phyloP scores from a whole-genome alignment of 768 basidiomycete species.

The Mycena capillaripes region DNA sequence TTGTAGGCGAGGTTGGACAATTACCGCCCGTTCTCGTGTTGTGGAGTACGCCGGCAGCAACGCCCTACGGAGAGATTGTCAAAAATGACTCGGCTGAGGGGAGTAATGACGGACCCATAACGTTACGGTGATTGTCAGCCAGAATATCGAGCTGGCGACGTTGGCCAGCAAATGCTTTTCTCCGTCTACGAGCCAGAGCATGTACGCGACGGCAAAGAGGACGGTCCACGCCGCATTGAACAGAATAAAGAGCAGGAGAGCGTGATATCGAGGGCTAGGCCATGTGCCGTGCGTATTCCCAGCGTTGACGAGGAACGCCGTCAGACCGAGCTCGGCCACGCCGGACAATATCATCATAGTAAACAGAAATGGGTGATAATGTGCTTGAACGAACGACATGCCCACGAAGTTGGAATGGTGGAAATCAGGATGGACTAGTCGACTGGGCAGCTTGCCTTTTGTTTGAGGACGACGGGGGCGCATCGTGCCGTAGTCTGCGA shows the following conservation, averaged over 20 bases:
- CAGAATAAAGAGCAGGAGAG: slow-evolving; percentile 72
- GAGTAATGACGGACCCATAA: slow-evolving; percentile 71
- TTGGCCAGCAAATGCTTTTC: slow-evolving; percentile 79
- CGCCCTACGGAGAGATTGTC: slow-evolving; percentile 59
- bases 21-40: slow-evolving; percentile 70
- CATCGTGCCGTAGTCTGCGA: slow-evolving; percentile 23
- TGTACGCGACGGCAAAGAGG: slow-evolving; percentile 76
- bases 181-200: slow-evolving; percentile 79
- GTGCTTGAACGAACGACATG: slow-evolving; percentile 41
- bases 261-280: slow-evolving; percentile 74
- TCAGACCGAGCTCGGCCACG: slow-evolving; percentile 81
- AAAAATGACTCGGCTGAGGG: neutral
- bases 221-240: slow-evolving; percentile 84
- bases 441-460: slow-evolving; percentile 21
- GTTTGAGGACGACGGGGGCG: slow-evolving; percentile 28
- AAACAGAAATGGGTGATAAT: slow-evolving; percentile 75
- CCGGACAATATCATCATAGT: slow-evolving; percentile 75
- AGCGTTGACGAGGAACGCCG: slow-evolving; percentile 78
- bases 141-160: slow-evolving; percentile 82
- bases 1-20: slow-evolving; percentile 66
- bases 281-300: slow-evolving; percentile 75
- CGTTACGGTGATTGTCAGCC: slow-evolving; percentile 74
- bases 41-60: slow-evolving; percentile 77
- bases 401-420: neutral
- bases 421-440: slow-evolving; percentile 9